Evolutionary conservation across 805 yeast genomes (phyloP), one percentile per base, ranked within the genome.

Genomic region (Zygosaccharomyces rouxii): DNA sequence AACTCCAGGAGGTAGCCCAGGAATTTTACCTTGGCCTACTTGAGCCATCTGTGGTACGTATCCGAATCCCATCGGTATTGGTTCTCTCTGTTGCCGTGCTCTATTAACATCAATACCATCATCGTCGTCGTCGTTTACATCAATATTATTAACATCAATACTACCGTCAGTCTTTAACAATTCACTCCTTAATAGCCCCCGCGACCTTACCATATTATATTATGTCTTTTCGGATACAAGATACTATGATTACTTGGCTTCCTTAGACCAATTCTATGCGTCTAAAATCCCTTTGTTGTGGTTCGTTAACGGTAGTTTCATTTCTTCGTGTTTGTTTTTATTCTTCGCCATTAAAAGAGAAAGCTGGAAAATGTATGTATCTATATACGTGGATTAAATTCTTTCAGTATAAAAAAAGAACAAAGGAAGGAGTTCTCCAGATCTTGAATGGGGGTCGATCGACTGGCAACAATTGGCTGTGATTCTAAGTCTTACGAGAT

Each of bases 131-230:
- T 72, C 55, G 13, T 71, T 52, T 11, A 77, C 64, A 50, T 77
- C 80, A 26, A 78, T 75, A 50, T 58, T 65, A 0, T 78, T 80
- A 9, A 71, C 58, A 22, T 71, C 72, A 41, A 54, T 61, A 28
- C 64, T 80, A 13, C 71, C 58, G 22, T 71, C 72, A 41, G 55
- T 62, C 30, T 64, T 69, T 25, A 76, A 52, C 14, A 72, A 60
- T 51, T 70, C 71, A 46, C 63, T 70, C 50, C 75, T 55, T 48
- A 68, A 46, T 39, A 23, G 25, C 37, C 44, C 44, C 35, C 28
- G 33, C 33, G 44, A 41, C 37, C 55, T 53, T 5, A 50, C 59
- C 33, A 42, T 52, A 6, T 10, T 33, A 18, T 16, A 16, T 3
- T 14, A 7, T 33, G 19, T n/a, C n/a, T n/a, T n/a, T n/a, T n/a